Conservation (phyloP, 371 early-diverging fungal genomes). For the Basidiobolus heterosporus region DNA sequence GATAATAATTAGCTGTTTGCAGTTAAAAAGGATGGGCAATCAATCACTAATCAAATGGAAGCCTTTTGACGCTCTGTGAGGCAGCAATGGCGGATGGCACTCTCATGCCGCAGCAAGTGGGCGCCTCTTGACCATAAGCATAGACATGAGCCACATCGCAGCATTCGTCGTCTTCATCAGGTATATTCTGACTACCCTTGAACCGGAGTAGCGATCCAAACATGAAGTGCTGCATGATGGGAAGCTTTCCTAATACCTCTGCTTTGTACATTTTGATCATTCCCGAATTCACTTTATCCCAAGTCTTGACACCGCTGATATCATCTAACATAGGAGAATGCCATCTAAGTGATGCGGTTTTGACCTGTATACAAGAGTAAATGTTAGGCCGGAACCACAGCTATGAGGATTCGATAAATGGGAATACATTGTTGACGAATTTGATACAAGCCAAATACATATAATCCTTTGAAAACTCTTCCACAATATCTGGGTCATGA, state of each 20-base stretch:
- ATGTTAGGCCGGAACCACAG: background rate
- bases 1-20: too few relatives aligned
- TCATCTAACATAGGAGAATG: slow-evolving; percentile 96
- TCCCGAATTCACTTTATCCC: slow-evolving; percentile 89
- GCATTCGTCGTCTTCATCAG: slow-evolving; percentile 25
- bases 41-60: slow-evolving; percentile 32
- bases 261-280: slow-evolving; percentile 96
- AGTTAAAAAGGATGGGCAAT: background rate
- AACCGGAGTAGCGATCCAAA: slow-evolving; percentile 64
- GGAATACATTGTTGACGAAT: slow-evolving; percentile 58
- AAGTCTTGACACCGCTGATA: slow-evolving; percentile 77
- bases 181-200: slow-evolving; percentile 23
- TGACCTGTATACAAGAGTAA: slow-evolving; percentile 13
- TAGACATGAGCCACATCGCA: slow-evolving; percentile 50
- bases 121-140: slow-evolving; percentile 85
- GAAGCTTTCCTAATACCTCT: slow-evolving; percentile 88
- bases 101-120: slow-evolving; percentile 86
- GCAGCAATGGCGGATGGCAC: slow-evolving; percentile 89
- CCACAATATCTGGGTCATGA: slow-evolving; percentile 61
- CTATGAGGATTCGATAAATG: background rate
- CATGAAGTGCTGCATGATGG: slow-evolving; percentile 97
- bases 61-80: slow-evolving; percentile 14
- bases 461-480: slow-evolving; percentile 66
- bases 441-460: slow-evolving; percentile 87
- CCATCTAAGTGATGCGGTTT: slow-evolving; percentile 43